Conservation (phyloP, 2,329 filamentous ascomycete genomes). For the Aspergillus ochraceus region DNA sequence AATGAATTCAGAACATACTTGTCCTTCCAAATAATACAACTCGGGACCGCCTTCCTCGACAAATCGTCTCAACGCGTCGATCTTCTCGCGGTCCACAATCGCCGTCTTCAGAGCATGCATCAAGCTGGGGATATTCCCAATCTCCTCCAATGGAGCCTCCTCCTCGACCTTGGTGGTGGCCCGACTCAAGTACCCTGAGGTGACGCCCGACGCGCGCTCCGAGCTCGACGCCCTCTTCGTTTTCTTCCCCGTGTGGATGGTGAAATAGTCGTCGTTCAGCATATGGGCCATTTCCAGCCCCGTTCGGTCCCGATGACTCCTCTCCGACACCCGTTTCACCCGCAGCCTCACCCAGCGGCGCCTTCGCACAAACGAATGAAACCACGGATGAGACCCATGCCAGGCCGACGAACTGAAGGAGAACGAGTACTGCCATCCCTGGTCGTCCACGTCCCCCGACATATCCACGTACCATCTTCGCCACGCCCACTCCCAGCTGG, state of each 20-base stretch:
- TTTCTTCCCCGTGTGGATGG: constrained; percentile 60
- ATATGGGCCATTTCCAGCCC: constrained; percentile 55
- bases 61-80: constrained; percentile 79
- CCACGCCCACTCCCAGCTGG: constrained; percentile 90
- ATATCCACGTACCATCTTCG: constrained; percentile 71
- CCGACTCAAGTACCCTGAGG: constrained; percentile 32
- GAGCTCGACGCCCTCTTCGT: constrained; percentile 43
- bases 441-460: constrained; percentile 81
- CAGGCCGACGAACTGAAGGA: constrained; percentile 78
- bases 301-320: constrained; percentile 32
- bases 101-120: constrained; percentile 67
- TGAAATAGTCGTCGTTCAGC: constrained; percentile 77
- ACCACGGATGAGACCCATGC: constrained; percentile 88
- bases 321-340: constrained; percentile 57
- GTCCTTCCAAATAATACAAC: constrained; percentile 69
- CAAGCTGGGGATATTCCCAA: constrained; percentile 66
- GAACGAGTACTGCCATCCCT: constrained; percentile 96
- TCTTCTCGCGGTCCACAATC: constrained; percentile 87
- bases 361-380: constrained; percentile 89
- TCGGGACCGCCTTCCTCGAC: constrained; percentile 75
- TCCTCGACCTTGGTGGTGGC: constrained; percentile 48
- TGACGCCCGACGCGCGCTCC: constrained; percentile 29
- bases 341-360: constrained; percentile 84
- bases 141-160: constrained; percentile 51
- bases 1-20: constrained; percentile 35